Percentiles rank a stretch among this genome's conserved stretches.
Conservation (phyloP, 768 basidiomycete species). For the Leccinum incarnatum region DNA sequence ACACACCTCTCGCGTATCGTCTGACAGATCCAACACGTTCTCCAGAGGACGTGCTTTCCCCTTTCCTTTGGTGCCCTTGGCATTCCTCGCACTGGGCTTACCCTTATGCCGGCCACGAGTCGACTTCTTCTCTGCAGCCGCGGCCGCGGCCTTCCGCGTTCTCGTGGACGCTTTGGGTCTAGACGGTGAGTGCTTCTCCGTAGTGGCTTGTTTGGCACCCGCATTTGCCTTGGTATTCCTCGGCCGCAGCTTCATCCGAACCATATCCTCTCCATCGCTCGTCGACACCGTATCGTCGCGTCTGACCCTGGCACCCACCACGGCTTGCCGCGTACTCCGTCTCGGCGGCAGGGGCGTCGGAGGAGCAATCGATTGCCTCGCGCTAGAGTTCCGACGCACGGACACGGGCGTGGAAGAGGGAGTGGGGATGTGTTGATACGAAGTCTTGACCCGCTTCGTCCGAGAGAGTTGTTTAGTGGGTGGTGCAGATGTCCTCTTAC, state of each 20-base stretch:
- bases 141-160: constrained; percentile 2
- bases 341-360: constrained; percentile 20
- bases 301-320: constrained; percentile 13
- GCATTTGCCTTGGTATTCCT: constrained; percentile 9
- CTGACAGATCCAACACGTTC: constrained; percentile 28
- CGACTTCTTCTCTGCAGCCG: constrained; percentile 5
- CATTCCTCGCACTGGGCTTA: constrained; percentile 9
- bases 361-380: constrained; percentile 13
- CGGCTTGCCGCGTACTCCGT: constrained; percentile 29
- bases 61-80: constrained; percentile 29
- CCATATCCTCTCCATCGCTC: constrained; percentile 8
- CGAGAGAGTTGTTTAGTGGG: neutral
- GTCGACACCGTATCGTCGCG: constrained; percentile 3
- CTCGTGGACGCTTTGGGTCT: constrained; percentile 11
- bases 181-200: constrained; percentile 13
- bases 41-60: constrained; percentile 23
- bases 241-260: constrained; percentile 20
- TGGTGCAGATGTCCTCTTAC: neutral
- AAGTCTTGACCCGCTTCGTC: constrained; percentile 18
- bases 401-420: constrained; percentile 23
- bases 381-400: neutral
- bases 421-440: constrained; percentile 24
- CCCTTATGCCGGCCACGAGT: constrained; percentile 23
- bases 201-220: constrained; percentile 3
- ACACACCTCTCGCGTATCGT: constrained; percentile 31